Evolutionary conservation across 768 basidiomycete species (phyloP).

Genomic region (Kwoniella sp.): DNA sequence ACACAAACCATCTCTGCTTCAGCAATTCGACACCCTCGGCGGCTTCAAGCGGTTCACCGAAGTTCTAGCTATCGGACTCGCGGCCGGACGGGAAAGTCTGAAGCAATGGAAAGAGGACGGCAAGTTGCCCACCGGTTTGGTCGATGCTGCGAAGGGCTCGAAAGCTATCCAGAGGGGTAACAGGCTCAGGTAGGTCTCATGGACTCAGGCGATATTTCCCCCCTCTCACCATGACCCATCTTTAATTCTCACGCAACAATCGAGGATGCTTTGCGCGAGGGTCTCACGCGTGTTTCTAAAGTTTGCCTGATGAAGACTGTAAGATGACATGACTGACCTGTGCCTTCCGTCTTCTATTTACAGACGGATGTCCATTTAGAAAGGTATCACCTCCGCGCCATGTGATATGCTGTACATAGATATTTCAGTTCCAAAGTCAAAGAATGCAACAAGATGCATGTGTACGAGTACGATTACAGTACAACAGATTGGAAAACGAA

Average conservation of each 20-base stretch:
- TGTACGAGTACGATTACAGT: slow-evolving; percentile 1
- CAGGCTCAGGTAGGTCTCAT: slow-evolving; percentile 36
- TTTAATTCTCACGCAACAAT: no score
- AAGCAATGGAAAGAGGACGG: slow-evolving; percentile 81
- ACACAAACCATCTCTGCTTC: background rate
- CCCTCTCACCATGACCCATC: no score
- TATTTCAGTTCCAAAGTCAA: background rate
- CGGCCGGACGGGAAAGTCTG: slow-evolving; percentile 70
- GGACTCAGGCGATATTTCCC: no score
- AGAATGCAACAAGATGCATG: no score
- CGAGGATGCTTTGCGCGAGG: no score
- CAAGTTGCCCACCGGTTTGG: slow-evolving; percentile 71
- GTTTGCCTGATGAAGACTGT: no score
- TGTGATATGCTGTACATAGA: slow-evolving; percentile 7
- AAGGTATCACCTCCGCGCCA: background rate
- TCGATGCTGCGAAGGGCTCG: slow-evolving; percentile 62
- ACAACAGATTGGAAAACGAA: background rate
- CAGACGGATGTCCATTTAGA: slow-evolving; percentile 33
- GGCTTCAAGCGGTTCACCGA: slow-evolving; percentile 82
- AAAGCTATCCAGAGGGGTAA: slow-evolving; percentile 30
- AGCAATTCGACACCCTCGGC: slow-evolving; percentile 84
- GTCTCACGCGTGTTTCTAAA: no score
- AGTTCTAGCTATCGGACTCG: slow-evolving; percentile 78
- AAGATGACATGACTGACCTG: no score
- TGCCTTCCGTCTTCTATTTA: background rate